Conservation (phyloP, 2,329 filamentous ascomycete genomes). For the Lasiodiplodia hormozganensis region DNA sequence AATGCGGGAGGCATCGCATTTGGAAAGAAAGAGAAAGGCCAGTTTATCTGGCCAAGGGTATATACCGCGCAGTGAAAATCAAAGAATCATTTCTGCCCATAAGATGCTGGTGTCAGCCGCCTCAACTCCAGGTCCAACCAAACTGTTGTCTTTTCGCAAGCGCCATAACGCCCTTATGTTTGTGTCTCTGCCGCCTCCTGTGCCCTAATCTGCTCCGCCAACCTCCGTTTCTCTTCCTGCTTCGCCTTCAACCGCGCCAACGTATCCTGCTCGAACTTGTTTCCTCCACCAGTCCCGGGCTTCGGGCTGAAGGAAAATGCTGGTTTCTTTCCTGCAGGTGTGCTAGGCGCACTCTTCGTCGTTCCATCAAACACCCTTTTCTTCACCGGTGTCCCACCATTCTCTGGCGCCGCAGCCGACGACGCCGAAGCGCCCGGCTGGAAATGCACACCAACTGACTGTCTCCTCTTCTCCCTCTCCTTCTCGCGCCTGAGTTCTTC, state of each 20-base stretch:
- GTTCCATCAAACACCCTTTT: conserved; percentile 29
- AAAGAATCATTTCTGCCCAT: neutral
- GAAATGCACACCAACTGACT: conserved; percentile 45
- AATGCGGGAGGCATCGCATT: neutral
- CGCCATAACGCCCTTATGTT: neutral
- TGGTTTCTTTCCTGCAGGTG: conserved; percentile 41
- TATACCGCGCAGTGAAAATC: conserved; percentile 7
- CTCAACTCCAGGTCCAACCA: neutral
- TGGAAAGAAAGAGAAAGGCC: neutral
- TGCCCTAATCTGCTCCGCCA: conserved; percentile 53
- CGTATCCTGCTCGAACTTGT: conserved; percentile 49
- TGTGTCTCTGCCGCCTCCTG: conserved; percentile 32
- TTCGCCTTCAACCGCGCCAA: conserved; percentile 51
- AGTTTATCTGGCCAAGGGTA: neutral
- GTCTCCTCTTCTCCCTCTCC: conserved; percentile 58
- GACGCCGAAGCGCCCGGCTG: conserved; percentile 33
- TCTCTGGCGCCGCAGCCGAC: neutral
- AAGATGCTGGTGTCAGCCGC: neutral
- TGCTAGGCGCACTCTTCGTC: conserved; percentile 36
- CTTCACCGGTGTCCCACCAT: conserved; percentile 23
- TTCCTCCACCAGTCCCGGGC: conserved; percentile 31
- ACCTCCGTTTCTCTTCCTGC: conserved; percentile 50
- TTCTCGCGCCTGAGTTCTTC: conserved; percentile 52
- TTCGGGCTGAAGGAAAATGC: conserved; percentile 53
- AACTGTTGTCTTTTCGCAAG: neutral